Evolutionary conservation across 352 stramenopile genomes (phyloP), one percentile per base, ranked within the genome.

Genomic region (Globisporangium lucens): DNA sequence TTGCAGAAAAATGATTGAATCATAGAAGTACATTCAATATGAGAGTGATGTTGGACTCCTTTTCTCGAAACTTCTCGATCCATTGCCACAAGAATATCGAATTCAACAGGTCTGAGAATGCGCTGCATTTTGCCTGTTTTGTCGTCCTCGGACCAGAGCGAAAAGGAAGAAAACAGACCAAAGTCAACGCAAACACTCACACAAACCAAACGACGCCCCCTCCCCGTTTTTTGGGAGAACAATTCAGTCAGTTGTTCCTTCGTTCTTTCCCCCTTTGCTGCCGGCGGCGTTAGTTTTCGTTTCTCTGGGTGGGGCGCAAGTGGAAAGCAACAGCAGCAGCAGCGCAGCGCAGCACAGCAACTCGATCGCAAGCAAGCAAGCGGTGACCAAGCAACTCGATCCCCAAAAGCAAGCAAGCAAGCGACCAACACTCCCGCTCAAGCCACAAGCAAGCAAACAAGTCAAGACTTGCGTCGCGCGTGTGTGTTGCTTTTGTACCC

Each of bases 241-340:
- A 17, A 46, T n/a, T 30, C 55, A 46, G 17, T 46, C 20, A 12
- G 27, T 59, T 59, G 13, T 30, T 29, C 51, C 7, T 43, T 30
- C 30, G 20, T 29, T n/a, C 55, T 43, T 29, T 22, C 27, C 30
- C 15, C 52, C 33, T 22, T 17, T 29, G 24, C 30, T 43, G 36
- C n/a, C n/a, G 57, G 20, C 46, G 51, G 51, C 62, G 72, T 79
- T 67, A 89, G 78, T 89, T 80, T 77, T 82, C 73, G 77, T 85
- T 89, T 89, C 75, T 85, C 78, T 82, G 68, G 68, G 76, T 78
- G 72, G 70, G 69, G 68, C 71, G 70, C 71, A 80, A 77, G 71
- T 61, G 38, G 24, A 36, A 49, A 49, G 41, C 41, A 49, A 15
- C 41, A 49, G 15, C 12, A 17, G 13, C 35, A 15, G 33, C 49